A percentile compares a stretch with the other conserved stretches of the same genome.
phyloP scores from a whole-genome alignment of 1,139 yeast genomes.

The Blastobotrys apis region DNA sequence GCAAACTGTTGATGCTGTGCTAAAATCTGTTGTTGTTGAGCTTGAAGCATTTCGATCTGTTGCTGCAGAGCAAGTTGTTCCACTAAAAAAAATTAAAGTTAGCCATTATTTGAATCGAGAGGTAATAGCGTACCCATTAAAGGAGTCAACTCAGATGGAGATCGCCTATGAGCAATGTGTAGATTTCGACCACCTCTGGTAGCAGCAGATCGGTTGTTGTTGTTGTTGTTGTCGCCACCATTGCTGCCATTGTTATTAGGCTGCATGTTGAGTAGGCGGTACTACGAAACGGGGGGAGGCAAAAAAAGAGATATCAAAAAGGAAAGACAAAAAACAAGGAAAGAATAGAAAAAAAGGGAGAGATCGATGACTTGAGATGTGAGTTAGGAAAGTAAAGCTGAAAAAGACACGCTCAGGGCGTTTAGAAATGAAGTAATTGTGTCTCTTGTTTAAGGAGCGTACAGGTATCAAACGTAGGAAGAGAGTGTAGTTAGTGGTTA shows the following conservation, averaged over 20 bases:
- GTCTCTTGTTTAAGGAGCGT: not conserved
- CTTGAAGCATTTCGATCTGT: conserved; percentile 85
- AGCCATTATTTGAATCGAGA: not conserved
- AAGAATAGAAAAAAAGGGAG: not conserved
- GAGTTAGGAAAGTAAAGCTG: not conserved
- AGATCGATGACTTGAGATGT: not conserved
- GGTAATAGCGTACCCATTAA: conserved; percentile 57
- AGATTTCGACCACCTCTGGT: conserved; percentile 35
- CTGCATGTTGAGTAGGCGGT: not conserved
- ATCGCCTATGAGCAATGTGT: conserved; percentile 90
- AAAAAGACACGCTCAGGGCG: too few relatives aligned
- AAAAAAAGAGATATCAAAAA: not conserved
- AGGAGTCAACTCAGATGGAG: conserved; percentile 92
- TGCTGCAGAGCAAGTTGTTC: conserved; percentile 91
- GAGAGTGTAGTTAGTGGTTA: not conserved
- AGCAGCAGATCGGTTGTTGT: conserved; percentile 14
- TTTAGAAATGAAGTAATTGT: too few relatives aligned
- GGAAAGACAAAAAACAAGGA: not conserved
- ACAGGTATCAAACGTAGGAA: not conserved
- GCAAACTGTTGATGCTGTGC: conserved; percentile 57
- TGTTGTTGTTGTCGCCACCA: conserved; percentile 5
- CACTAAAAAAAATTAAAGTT: too few relatives aligned
- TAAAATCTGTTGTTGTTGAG: conserved; percentile 82
- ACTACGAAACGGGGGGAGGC: too few relatives aligned
- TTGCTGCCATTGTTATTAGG: not conserved